These are phyloP conservation scores for Geosmithia flava DNA, from an alignment of 2,329 filamentous ascomycete species.

Conservation along the genomic window DNA sequence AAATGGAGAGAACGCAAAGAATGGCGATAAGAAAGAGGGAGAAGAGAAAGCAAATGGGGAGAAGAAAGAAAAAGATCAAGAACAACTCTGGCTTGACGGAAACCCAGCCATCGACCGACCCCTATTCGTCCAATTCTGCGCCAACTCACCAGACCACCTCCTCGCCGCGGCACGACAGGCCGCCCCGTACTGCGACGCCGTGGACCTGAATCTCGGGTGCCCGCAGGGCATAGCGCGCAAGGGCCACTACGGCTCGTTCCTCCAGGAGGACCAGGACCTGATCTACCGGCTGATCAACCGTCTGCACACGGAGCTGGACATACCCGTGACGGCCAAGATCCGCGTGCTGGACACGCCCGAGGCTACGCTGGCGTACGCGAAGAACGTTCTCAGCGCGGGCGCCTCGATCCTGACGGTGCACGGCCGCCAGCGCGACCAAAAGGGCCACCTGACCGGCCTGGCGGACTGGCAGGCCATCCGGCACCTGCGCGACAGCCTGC, in stretches of 20 bases:
- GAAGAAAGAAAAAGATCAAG: constrained; percentile 3
- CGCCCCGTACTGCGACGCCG: constrained; percentile 81
- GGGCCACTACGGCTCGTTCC: constrained; percentile 84
- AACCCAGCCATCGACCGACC: constrained; percentile 77
- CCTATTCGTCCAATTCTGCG: constrained; percentile 93
- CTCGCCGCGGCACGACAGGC: constrained; percentile 68
- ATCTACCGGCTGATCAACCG: constrained; percentile 73
- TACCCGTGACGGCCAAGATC: constrained; percentile 94
- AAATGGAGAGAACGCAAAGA: not conserved
- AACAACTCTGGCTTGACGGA: constrained; percentile 61
- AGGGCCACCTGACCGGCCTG: constrained; percentile 86
- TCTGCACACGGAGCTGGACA: constrained; percentile 63
- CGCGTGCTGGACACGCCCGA: constrained; percentile 78
- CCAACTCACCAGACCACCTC: constrained; percentile 71
- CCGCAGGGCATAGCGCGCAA: constrained; percentile 89
- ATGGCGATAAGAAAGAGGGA: not conserved
- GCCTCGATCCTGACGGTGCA: constrained; percentile 92
- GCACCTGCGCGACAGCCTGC: constrained; percentile 71
- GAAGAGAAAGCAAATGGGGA: not conserved
- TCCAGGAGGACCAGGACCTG: constrained; percentile 84
- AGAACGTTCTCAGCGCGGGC: constrained; percentile 74
- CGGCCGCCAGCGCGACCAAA: constrained; percentile 79
- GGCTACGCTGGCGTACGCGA: constrained; percentile 78
- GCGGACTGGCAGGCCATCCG: constrained; percentile 85
- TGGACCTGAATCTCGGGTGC: constrained; percentile 91